Evolutionary conservation across 73 alveolate species (phyloP), one percentile per base, ranked within the genome.

Genomic region (Paramecium bursaria): DNA sequence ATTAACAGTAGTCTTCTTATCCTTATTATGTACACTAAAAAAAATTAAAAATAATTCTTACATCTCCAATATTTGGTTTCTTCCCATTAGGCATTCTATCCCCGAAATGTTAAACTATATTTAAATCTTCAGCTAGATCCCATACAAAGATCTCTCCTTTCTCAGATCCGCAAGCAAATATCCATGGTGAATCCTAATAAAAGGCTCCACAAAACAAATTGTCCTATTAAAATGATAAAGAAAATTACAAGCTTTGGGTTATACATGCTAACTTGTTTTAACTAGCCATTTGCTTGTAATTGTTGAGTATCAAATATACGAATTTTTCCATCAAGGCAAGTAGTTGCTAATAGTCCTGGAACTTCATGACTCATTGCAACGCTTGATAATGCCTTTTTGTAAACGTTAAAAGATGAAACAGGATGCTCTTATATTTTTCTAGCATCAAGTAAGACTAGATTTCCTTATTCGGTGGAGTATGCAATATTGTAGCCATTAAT

Each of bases 381-480:
- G 33, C 94, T 80, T 33, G 98, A 88, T 29, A 95, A 90, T 25
- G 93, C 91, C 76, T 92, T 92, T 42, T 94, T 90, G 74, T 95
- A 98, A n/a, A 96, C 97, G 87, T 96, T 80, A 35, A 92, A 75
- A 46, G 90, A 75, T 26, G 90, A 86, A 25, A 96, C 52, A 6
- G 98, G 93, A 4, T 76, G 55, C 25, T 53, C 60, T 25, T 52
- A 75, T 44, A 90, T 86, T 67, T 90, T 91, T 87, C 98, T 92
- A 50, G 93, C 92, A 88, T 96, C 99, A 67, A 89, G 94, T 26
- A 94, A 94, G 49, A 77, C 86, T 1, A 96, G 89, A 76, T 91
- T 87, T 15, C 99, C 99, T 85, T 95, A 94, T 86, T 96, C 99
- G 52, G 95, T 89, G 22, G 99, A 91, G 73, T 94, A 74, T 17